Evolutionary conservation across 176 grass and related monocot genomes (phyloP).

Genomic region (Pontederia crassipes): DNA sequence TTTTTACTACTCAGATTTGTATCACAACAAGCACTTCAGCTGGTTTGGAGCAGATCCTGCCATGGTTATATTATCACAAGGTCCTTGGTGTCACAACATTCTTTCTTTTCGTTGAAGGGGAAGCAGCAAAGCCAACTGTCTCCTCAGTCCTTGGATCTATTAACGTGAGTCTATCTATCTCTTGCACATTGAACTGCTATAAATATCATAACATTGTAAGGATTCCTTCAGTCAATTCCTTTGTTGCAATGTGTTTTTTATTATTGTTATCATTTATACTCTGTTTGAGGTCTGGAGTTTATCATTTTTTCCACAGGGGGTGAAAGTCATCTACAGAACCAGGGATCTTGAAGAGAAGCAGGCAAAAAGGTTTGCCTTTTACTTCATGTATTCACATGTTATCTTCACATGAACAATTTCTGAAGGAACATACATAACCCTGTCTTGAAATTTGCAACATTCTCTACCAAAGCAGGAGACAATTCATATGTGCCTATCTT

Average conservation of each 20-base stretch:
- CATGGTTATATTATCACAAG: conserved; percentile 98
- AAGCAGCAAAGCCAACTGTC: conserved; percentile 80
- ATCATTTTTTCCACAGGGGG: conserved; percentile 41
- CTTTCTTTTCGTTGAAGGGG: conserved; percentile 93
- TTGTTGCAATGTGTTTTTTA: background rate
- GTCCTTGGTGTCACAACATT: conserved; percentile 91
- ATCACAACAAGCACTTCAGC: conserved; percentile 84
- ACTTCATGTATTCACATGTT: background rate
- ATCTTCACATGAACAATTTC: background rate
- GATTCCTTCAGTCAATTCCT: background rate
- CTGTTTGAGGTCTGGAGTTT: background rate
- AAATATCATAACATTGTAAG: background rate
- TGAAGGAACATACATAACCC: background rate
- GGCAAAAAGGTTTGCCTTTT: conserved; percentile 53
- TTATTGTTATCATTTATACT: background rate
- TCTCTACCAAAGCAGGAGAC: no score
- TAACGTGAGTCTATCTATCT: conserved; percentile 36
- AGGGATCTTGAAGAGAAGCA: conserved; percentile 87
- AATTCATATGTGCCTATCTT: no score
- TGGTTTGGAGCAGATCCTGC: conserved; percentile 88
- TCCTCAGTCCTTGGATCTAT: conserved; percentile 89
- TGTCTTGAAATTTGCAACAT: background rate
- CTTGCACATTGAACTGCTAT: background rate
- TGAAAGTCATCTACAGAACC: conserved; percentile 96
- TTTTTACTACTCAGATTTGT: conserved; percentile 56